Evolutionary conservation across 2,329 filamentous ascomycete genomes (phyloP).

Genomic region (Karstenula rhodostoma): DNA sequence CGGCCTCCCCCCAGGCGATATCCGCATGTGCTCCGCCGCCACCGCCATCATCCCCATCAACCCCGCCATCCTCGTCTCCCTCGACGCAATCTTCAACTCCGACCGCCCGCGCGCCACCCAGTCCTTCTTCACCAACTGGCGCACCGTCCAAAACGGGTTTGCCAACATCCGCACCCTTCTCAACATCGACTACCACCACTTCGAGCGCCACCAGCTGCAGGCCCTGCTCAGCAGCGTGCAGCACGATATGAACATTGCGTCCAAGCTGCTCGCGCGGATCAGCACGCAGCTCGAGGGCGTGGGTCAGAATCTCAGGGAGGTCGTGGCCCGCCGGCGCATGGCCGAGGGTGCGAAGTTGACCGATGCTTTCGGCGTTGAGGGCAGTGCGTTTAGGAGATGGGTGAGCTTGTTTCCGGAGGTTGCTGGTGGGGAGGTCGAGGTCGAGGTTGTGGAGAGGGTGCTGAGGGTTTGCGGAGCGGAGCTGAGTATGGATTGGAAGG

Average conservation of each 20-base stretch:
- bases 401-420: constrained; percentile 19
- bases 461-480: not conserved
- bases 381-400: constrained; percentile 18
- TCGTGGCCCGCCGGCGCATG: not conserved
- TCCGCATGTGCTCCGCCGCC: not conserved
- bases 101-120: constrained; percentile 7
- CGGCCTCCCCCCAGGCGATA: not conserved
- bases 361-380: constrained; percentile 15
- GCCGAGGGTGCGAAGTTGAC: not conserved
- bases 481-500: not conserved
- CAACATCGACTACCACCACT: not conserved
- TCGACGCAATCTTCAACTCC: constrained; percentile 17
- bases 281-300: not conserved
- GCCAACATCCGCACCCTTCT: not conserved
- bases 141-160: constrained; percentile 4
- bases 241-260: not conserved
- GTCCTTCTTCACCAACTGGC: constrained; percentile 17
- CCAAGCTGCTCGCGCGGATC: not conserved
- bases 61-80: not conserved
- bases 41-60: not conserved
- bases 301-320: not conserved
- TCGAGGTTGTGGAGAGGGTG: not conserved
- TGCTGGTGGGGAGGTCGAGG: not conserved
- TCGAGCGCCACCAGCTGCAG: not conserved
- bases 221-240: not conserved